phyloP scores from a whole-genome alignment of 164 flowering plant species.

The Macadamia tetraphylla region DNA sequence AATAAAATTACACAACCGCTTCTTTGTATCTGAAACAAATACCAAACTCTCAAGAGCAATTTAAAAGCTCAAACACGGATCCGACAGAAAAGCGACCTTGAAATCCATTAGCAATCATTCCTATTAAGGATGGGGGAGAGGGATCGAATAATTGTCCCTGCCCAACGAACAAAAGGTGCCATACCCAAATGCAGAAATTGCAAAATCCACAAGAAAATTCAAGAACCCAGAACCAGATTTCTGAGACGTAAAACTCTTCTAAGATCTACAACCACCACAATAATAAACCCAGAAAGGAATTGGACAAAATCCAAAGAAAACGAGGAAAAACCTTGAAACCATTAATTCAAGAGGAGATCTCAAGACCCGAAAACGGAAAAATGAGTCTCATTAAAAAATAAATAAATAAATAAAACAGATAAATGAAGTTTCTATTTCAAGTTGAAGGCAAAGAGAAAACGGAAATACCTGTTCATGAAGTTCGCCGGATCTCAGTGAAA shows the following conservation, averaged over 20 bases:
- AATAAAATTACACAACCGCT: background rate
- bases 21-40: background rate
- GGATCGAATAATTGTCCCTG: background rate
- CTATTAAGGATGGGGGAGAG: background rate
- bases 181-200: background rate
- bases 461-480: background rate
- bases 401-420: too few species aligned
- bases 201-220: background rate
- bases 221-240: background rate
- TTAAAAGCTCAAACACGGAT: background rate
- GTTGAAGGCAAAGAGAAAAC: background rate
- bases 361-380: too few species aligned
- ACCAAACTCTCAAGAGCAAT: background rate
- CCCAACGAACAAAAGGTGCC: background rate
- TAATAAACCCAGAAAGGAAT: background rate
- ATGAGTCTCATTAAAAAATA: too few species aligned
- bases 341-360: background rate
- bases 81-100: background rate
- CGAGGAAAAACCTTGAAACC: background rate
- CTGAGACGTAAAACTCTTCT: background rate
- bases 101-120: background rate
- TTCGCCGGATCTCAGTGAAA: background rate
- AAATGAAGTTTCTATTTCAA: background rate
- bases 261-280: background rate
- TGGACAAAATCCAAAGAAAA: background rate